Percentiles rank a stretch among this genome's conserved stretches.
Evolutionary conservation across 306 rosid species (phyloP).

Genomic region (Rosa lucieae): DNA sequence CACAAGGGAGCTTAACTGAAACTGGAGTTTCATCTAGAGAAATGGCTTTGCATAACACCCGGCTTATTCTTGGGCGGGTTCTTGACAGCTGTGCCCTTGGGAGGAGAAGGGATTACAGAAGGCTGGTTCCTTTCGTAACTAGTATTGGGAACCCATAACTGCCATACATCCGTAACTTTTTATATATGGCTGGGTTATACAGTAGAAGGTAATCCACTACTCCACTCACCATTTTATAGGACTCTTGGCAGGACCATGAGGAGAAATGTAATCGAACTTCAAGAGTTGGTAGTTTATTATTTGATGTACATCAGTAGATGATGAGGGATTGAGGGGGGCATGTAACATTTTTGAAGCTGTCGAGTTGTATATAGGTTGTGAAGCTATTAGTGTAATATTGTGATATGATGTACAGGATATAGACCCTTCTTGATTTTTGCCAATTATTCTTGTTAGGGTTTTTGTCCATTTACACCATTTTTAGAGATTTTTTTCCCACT

Average conservation of each 20-base stretch:
- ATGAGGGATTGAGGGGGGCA: not conserved
- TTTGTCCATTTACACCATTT: too few relatives aligned
- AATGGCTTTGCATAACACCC: constrained; percentile 88
- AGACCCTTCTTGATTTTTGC: not conserved
- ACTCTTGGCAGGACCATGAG: not conserved
- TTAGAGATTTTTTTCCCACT: too few relatives aligned
- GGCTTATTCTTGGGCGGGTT: constrained; percentile 85
- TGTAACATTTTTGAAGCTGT: constrained; percentile 33
- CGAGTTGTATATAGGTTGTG: constrained; percentile 52
- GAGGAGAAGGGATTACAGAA: constrained; percentile 80
- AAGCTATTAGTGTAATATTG: constrained; percentile 32
- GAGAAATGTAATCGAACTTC: not conserved
- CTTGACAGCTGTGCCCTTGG: constrained; percentile 79
- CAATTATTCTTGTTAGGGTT: not conserved
- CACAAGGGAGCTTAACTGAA: constrained; percentile 48
- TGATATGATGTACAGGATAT: constrained; percentile 13
- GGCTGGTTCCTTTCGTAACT: constrained; percentile 85
- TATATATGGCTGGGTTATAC: not conserved
- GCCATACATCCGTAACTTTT: not conserved
- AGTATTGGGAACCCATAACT: constrained; percentile 71
- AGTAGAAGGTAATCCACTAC: not conserved
- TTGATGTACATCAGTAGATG: not conserved
- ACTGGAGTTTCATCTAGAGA: constrained; percentile 68
- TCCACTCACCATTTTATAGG: not conserved
- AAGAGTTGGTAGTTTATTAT: not conserved